A percentile compares a stretch with the other conserved stretches of the same genome.
These are phyloP conservation scores for Pleurostoma richardsiae DNA, from an alignment of 2,329 filamentous ascomycete genomes.

Conservation along the genomic window DNA sequence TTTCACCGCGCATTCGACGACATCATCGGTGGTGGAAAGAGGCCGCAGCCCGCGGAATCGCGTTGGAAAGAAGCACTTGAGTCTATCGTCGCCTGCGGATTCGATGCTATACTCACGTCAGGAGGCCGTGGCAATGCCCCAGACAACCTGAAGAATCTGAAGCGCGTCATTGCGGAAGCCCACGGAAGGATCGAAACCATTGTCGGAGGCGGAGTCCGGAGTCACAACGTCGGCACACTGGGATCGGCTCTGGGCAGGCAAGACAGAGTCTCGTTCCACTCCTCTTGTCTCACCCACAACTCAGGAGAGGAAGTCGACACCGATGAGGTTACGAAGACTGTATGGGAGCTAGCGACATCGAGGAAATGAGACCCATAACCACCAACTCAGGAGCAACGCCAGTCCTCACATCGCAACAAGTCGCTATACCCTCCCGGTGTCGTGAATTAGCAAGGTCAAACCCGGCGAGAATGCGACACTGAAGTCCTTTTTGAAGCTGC, in stretches of 20 bases:
- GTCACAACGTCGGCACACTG: constrained; percentile 27
- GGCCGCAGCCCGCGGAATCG: not conserved
- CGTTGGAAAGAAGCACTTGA: constrained; percentile 20
- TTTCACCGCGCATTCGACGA: constrained; percentile 54
- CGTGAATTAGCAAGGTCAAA: no score
- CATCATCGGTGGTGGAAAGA: constrained; percentile 20
- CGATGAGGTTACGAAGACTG: constrained; percentile 5
- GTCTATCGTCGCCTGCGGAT: constrained; percentile 35
- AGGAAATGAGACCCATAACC: no score
- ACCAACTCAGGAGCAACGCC: no score
- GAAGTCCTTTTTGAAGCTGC: no score
- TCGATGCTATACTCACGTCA: constrained; percentile 46
- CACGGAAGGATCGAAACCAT: constrained; percentile 37
- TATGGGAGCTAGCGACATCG: not conserved
- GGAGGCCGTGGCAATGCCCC: constrained; percentile 38
- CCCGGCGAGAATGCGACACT: no score
- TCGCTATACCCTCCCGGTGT: no score
- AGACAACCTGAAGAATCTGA: constrained; percentile 32
- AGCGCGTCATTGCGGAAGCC: constrained; percentile 23
- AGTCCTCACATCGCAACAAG: no score
- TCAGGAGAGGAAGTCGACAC: constrained; percentile 5
- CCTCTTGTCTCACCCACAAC: constrained; percentile 32
- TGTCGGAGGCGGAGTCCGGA: constrained; percentile 46
- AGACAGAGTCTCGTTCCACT: constrained; percentile 37
- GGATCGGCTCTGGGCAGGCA: constrained; percentile 18